Percentiles rank a stretch among this genome's conserved stretches.
Evolutionary conservation across 2,329 filamentous ascomycete genomes (phyloP).

Genomic region (Hymenoscyphus fraxineus): DNA sequence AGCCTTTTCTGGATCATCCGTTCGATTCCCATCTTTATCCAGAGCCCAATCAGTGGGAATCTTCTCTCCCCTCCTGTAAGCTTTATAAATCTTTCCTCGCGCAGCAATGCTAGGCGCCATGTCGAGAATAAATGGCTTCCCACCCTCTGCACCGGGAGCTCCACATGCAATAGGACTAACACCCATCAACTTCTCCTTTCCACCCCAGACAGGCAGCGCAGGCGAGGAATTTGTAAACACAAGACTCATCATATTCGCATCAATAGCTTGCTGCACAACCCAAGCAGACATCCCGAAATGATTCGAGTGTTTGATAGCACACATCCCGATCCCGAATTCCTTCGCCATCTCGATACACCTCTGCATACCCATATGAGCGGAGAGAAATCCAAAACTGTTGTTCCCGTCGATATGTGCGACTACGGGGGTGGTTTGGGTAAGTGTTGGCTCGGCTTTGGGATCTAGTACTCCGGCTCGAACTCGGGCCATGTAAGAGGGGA

Average conservation of each 20-base stretch:
- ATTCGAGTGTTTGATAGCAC: constrained; percentile 70
- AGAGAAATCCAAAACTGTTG: constrained; percentile 74
- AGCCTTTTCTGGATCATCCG: constrained; percentile 67
- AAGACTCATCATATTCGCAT: constrained; percentile 61
- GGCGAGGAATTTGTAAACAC: constrained; percentile 37
- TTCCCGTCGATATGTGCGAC: constrained; percentile 60
- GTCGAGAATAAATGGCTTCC: constrained; percentile 66
- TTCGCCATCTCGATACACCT: constrained; percentile 64
- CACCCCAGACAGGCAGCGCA: constrained; percentile 36
- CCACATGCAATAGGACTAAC: constrained; percentile 50
- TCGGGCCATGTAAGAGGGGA: constrained; percentile 73
- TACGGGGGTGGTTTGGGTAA: constrained; percentile 63
- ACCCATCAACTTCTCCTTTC: constrained; percentile 33
- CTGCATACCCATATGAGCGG: constrained; percentile 62
- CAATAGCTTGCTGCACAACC: constrained; percentile 73
- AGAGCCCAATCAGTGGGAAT: constrained; percentile 74
- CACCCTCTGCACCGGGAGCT: constrained; percentile 58
- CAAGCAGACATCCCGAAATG: constrained; percentile 83
- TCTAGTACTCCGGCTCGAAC: constrained; percentile 67
- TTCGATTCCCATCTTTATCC: constrained; percentile 64
- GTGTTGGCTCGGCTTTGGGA: constrained; percentile 52
- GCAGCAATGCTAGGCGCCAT: constrained; percentile 70
- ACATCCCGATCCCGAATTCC: constrained; percentile 69
- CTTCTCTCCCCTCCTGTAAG: constrained; percentile 60
- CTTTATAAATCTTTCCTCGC: constrained; percentile 71